Evolutionary conservation across 148 eudicot species (phyloP).

Genomic region (Silene uniflora): DNA sequence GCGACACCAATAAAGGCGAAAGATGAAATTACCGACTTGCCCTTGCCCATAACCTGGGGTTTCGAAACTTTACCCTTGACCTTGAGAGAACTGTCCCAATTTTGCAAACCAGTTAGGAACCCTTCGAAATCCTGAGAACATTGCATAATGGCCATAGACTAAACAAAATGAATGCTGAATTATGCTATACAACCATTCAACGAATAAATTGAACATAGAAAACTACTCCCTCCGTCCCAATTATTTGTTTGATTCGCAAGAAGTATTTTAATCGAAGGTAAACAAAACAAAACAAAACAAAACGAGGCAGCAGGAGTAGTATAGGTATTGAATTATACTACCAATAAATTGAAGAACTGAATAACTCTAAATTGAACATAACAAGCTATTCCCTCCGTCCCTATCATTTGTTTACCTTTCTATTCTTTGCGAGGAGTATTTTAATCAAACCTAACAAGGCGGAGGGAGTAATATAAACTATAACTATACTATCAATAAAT

Average conservation of each 20-base stretch:
- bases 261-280: too few relatives aligned
- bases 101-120: conserved; percentile 71
- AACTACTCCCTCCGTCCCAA: neutral
- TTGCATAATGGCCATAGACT: too few relatives aligned
- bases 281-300: neutral
- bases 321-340: too few relatives aligned
- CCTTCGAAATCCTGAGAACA: conserved; percentile 89
- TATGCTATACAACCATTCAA: neutral
- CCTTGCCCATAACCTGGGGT: conserved; percentile 38
- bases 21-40: conserved; percentile 45
- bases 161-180: neutral
- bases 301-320: too few relatives aligned
- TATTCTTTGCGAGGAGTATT: neutral
- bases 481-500: too few relatives aligned
- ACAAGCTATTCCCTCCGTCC: too few relatives aligned
- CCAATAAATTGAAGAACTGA: too few relatives aligned
- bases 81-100: conserved; percentile 61
- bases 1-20: neutral
- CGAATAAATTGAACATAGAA: neutral
- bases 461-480: too few relatives aligned
- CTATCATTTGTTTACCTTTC: too few relatives aligned
- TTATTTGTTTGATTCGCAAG: too few relatives aligned
- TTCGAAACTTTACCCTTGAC: conserved; percentile 60
- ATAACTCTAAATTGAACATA: too few relatives aligned
- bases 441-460: too few relatives aligned